Evolutionary conservation across 768 basidiomycete genomes (phyloP).

Genomic region (Russula lepida): DNA sequence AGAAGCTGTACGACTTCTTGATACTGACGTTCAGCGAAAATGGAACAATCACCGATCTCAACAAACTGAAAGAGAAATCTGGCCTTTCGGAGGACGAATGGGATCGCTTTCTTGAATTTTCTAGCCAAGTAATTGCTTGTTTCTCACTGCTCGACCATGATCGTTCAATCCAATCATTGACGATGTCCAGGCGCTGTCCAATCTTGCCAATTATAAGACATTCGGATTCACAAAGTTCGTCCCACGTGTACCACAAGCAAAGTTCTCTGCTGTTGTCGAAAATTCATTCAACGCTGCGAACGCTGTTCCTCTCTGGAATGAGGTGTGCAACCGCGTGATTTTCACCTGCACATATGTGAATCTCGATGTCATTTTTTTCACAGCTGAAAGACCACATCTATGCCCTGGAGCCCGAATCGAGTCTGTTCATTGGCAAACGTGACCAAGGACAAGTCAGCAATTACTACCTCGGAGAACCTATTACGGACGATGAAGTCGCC

Average conservation of each 20-base stretch:
- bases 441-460: conserved; percentile 70
- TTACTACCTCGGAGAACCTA: conserved; percentile 72
- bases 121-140: conserved; percentile 47
- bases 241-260: conserved; percentile 53
- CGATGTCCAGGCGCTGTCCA: conserved; percentile 40
- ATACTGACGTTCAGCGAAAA: conserved; percentile 58
- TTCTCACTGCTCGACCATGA: not conserved
- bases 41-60: conserved; percentile 50
- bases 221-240: conserved; percentile 86
- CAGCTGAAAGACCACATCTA: conserved; percentile 75
- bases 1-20: conserved; percentile 61
- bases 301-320: conserved; percentile 53
- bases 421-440: conserved; percentile 74
- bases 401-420: conserved; percentile 50
- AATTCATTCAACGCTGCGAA: conserved; percentile 50
- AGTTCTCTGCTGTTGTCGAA: conserved; percentile 55
- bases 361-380: not conserved
- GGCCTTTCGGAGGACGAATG: conserved; percentile 54
- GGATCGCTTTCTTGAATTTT: conserved; percentile 62
- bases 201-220: conserved; percentile 66
- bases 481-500: conserved; percentile 71
- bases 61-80: conserved; percentile 42
- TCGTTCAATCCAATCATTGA: not conserved
- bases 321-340: conserved; percentile 33
- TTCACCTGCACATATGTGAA: not conserved